phyloP scores from a whole-genome alignment of 345 rosid species.

The Psidium guajava region DNA sequence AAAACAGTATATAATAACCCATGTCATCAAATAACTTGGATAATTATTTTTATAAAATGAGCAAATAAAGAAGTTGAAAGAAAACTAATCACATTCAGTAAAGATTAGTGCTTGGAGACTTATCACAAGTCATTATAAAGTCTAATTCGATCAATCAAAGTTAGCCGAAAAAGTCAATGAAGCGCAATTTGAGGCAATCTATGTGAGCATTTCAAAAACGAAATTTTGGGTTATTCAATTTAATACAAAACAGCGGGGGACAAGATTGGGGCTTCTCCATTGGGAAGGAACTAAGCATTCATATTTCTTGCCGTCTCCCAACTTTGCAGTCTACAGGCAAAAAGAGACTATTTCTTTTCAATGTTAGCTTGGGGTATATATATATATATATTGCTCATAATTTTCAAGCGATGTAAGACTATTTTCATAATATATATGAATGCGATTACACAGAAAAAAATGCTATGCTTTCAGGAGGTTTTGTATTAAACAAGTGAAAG shows the following conservation, averaged over 20 bases:
- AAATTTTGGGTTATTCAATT: background rate
- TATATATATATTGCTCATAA: no score
- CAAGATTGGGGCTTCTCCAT: background rate
- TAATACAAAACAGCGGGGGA: background rate
- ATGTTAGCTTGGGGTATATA: no score
- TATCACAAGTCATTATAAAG: background rate
- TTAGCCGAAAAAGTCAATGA: background rate
- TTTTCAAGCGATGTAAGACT: fast-evolving
- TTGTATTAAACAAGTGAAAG: background rate
- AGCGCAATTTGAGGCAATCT: background rate
- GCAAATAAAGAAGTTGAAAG: no score
- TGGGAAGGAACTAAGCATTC: background rate
- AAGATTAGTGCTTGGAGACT: background rate
- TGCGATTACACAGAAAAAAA: background rate
- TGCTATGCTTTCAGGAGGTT: background rate
- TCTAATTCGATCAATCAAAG: background rate
- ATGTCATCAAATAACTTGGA: no score
- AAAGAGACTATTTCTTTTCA: background rate
- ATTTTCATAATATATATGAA: background rate
- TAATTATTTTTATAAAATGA: no score
- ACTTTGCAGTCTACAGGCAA: background rate
- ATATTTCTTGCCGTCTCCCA: background rate
- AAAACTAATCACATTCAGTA: no score
- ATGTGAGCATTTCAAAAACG: no score
- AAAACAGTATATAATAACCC: no score